Evolutionary conservation across 2,329 filamentous ascomycete genomes (phyloP), one percentile per base, ranked within the genome.

Genomic region (Aspergillus alliaceus): DNA sequence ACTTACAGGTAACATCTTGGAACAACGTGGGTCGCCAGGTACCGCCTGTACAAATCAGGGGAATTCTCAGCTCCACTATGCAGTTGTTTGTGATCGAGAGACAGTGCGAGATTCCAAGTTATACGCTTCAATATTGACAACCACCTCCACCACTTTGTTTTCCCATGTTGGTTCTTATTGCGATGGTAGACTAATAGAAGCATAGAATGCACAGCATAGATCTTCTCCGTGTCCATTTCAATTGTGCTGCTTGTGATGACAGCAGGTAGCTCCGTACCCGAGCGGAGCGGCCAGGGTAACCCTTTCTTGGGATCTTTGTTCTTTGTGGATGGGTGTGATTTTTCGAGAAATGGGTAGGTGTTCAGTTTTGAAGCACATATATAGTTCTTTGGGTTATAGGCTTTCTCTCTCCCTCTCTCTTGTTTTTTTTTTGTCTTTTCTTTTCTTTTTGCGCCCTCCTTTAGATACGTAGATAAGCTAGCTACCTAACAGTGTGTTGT

Each of bases 81-180:
- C 37, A 54, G 29, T 24, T 25, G 37, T 25, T 37, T 79, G 18
- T 74, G 70, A 58, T 75, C 63, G 40, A 82, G 60, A 20, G 78
- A 78, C 46, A 71, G 55, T 1, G 81, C 66, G 2, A 96, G 76
- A 54, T 82, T 81, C 8, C 77, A 75, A 8, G 89, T 72, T 56
- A 86, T 82, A 47, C 90, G 88, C 34, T 90, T 86, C 62, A 97
- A 82, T 62, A 88, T 82, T 53, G 83, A 83, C 59, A 97, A 85
- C 67, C 79, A 80, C 66, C 86, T 84, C 86, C 90, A 98, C 93
- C 93, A 99, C 69, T 86, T 85, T 29, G 87, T 84, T 60, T 84
- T 81, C 54, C 87, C 87, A 74, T 98, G 93, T 77, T 98, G 93
- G 77, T 97, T 98, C 70, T 87, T 88, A 79, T 97, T 95, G 67